Conservation (phyloP, 2,329 filamentous ascomycete species). For the Scedosporium apiospermum region DNA sequence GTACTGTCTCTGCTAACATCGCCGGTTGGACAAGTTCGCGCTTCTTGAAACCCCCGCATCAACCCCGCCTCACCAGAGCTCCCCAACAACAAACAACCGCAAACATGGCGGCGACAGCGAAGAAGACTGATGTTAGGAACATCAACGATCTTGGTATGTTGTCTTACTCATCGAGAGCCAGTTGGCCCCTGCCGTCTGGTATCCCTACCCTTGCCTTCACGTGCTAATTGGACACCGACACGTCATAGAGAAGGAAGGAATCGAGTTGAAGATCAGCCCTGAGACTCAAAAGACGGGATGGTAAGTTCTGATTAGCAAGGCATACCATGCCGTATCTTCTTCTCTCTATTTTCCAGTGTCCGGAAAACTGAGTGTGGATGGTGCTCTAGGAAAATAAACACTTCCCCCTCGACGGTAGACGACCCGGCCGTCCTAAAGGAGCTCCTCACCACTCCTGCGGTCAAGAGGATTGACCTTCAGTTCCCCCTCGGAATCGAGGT, state of each 20-base stretch:
- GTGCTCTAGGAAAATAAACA: constrained; percentile 81
- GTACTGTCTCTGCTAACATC: neutral
- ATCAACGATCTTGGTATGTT: constrained; percentile 75
- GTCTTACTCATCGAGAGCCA: neutral
- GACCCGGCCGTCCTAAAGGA: constrained; percentile 80
- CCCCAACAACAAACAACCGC: neutral
- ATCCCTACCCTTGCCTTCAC: neutral
- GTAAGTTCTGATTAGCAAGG: constrained; percentile 41
- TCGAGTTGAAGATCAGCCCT: constrained; percentile 61
- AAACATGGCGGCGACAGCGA: constrained; percentile 2
- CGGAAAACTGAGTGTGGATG: neutral
- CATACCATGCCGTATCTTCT: neutral
- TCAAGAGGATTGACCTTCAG: constrained; percentile 91
- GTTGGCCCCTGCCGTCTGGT: neutral
- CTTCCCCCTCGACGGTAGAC: constrained; percentile 65
- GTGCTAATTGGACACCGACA: constrained; percentile 2
- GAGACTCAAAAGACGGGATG: constrained; percentile 86
- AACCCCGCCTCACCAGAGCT: neutral
- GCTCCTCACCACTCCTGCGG: constrained; percentile 65
- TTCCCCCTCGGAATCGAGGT: constrained; percentile 85
- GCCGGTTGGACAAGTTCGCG: neutral
- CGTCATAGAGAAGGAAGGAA: constrained; percentile 59
- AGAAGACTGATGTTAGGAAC: constrained; percentile 51
- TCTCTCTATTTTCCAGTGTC: constrained; percentile 3
- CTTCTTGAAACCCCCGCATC: neutral